Evolutionary conservation across 2,329 filamentous ascomycete species (phyloP).

Genomic region (Fusarium sp.): DNA sequence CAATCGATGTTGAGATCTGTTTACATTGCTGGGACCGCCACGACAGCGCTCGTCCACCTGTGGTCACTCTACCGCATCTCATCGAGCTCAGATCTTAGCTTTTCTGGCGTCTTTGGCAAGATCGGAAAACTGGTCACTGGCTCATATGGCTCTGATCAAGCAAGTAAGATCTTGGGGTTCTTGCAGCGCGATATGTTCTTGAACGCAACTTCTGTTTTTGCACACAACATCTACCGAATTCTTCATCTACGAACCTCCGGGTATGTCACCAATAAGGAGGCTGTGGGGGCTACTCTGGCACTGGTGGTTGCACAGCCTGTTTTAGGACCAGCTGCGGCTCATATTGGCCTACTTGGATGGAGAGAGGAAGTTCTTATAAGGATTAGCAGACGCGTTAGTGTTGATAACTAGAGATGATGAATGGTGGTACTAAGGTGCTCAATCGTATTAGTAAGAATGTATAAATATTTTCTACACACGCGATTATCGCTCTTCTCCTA

Average conservation of each 20-base stretch:
- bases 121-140: background rate
- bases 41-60: background rate
- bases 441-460: too few relatives aligned
- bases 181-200: conserved; percentile 17
- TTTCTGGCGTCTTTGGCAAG: background rate
- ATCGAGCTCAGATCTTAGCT: background rate
- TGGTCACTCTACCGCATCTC: background rate
- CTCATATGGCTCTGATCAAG: rapidly evolving
- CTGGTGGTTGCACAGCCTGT: background rate
- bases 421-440: too few relatives aligned
- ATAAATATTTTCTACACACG: too few relatives aligned
- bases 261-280: conserved; percentile 3
- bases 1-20: background rate
- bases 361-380: conserved; percentile 10
- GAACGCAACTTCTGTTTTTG: background rate
- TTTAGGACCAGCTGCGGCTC: conserved; percentile 15
- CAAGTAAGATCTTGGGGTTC: background rate
- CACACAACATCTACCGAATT: background rate
- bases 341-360: conserved; percentile 19
- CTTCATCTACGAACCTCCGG: background rate
- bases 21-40: background rate
- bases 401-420: background rate
- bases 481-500: too few relatives aligned
- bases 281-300: background rate
- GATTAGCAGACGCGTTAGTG: background rate